Base-by-base conservation (phyloP, 768 basidiomycete genomes). In the Trametes maxima region DNA sequence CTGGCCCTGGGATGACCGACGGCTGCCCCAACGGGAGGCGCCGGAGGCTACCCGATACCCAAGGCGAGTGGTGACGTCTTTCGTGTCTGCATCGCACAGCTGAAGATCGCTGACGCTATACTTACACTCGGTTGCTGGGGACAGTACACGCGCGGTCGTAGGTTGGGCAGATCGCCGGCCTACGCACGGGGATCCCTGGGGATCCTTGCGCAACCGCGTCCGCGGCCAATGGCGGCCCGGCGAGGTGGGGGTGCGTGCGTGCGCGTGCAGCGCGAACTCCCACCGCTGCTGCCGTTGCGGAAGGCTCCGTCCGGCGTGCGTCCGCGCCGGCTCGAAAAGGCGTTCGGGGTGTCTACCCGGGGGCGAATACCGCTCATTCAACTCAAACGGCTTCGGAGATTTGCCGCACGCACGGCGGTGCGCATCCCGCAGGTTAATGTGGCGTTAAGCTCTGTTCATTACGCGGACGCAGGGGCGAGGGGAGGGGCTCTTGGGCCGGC, bases 371-470 rank as follows among this genome's bases (percentile, higher is more conserved):
- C 22, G 22, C 40, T 49, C 45, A 28, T 40, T 25, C 21, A 11
- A 37, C 24, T 16, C 56, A 25, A n/a, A 37, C 16, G 45, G 21
- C 48, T 42, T 49, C 57, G 48, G 48, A 51, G 40, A 58, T 58
- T 49, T 40, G 48, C 37, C 39, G 28, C 28, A 33, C 28, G 28
- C 28, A 8, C 28, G 28, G n/a, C n/a, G 22, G 21, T 40, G 57
- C 40, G 49, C 40, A 42, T 50, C 46, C 54, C 48, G 49, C 48
- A 51, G 56, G 48, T 44, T 58, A 40, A 58, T 58, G 57, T 58
- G 57, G 57, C 57, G 57, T 58, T 58, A 43, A 48, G 25, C 57
- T 58, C 28, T 50, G 57, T 48, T 58, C 39, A 58, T 50, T 6
- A 43, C 10, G 17, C n/a, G 22, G 25, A 33, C 24, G 57, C 40